Percentiles rank a stretch among this genome's conserved stretches.
Evolutionary conservation across 257 asterid species (phyloP).

Genomic region (Parsonsia alboflavescens): DNA sequence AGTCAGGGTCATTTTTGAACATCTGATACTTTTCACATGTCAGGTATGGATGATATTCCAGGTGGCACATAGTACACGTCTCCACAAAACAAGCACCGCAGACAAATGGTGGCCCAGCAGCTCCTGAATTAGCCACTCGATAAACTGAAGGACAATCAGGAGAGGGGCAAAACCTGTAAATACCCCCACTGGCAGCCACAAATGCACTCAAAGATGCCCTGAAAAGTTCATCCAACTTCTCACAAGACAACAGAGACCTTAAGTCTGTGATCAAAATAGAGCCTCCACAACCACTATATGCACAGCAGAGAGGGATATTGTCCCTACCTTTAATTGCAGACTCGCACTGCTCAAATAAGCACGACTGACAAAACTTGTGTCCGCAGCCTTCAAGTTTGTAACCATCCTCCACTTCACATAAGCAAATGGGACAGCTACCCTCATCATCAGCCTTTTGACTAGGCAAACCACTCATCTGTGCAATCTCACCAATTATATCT

Average conservation of each 20-base stretch:
- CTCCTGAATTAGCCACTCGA: constrained; percentile 34
- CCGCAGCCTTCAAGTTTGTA: constrained; percentile 63
- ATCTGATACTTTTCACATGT: constrained; percentile 65
- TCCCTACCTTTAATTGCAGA: constrained; percentile 56
- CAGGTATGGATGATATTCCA: constrained; percentile 64
- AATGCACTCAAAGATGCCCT: constrained; percentile 64
- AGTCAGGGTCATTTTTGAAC: constrained; percentile 74
- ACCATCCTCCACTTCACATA: constrained; percentile 70
- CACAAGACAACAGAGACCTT: constrained; percentile 43
- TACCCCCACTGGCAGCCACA: constrained; percentile 62
- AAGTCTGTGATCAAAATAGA: constrained; percentile 57
- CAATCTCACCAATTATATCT: constrained; percentile 43
- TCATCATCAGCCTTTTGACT: constrained; percentile 24
- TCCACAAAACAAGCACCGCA: constrained; percentile 77
- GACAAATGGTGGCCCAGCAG: constrained; percentile 29
- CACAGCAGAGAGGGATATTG: constrained; percentile 61
- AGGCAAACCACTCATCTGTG: constrained; percentile 32
- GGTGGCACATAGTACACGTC: constrained; percentile 85
- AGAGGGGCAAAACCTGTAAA: constrained; percentile 80
- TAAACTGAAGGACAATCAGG: constrained; percentile 92
- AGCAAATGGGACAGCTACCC: constrained; percentile 62
- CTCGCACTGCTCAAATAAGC: constrained; percentile 80
- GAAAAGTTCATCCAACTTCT: constrained; percentile 77
- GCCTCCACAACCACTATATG: constrained; percentile 43
- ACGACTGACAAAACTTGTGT: constrained; percentile 61